These are phyloP conservation scores for Neopestalotiopsis sp. DNA, from an alignment of 2,329 filamentous ascomycete species.

Conservation along the genomic window DNA sequence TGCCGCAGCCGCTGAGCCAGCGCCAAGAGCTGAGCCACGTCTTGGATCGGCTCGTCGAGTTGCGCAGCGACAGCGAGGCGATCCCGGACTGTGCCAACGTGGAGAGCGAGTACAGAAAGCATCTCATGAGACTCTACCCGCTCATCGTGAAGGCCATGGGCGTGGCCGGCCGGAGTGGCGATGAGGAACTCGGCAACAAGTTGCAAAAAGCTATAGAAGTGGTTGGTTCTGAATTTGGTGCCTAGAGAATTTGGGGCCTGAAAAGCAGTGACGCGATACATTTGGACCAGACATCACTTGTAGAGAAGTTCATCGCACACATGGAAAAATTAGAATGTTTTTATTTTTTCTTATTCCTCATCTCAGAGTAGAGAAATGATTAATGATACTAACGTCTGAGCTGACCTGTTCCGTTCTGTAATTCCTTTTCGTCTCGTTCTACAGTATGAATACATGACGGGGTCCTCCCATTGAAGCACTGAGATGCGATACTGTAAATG, in stretches of 20 bases:
- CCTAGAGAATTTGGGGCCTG: slow-evolving; percentile 25
- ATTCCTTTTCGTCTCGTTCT: background rate
- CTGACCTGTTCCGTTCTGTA: background rate
- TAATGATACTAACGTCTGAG: slow-evolving; percentile 4
- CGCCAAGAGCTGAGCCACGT: slow-evolving; percentile 78
- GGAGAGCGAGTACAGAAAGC: slow-evolving; percentile 68
- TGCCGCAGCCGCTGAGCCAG: slow-evolving; percentile 86
- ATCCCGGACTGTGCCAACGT: slow-evolving; percentile 63
- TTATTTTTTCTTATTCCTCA: background rate
- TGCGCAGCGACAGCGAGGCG: slow-evolving; percentile 73
- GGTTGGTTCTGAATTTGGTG: slow-evolving; percentile 63
- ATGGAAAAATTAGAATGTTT: background rate
- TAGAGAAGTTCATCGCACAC: background rate
- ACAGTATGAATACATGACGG: background rate
- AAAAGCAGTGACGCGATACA: background rate
- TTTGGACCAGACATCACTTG: background rate
- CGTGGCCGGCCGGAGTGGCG: slow-evolving; percentile 61
- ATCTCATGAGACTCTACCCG: slow-evolving; percentile 82
- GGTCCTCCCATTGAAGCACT: background rate
- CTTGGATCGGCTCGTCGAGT: slow-evolving; percentile 66
- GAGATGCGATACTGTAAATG: slow-evolving; percentile 7
- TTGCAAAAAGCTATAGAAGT: slow-evolving; percentile 66
- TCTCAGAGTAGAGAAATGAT: background rate
- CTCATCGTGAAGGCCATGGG: slow-evolving; percentile 69
- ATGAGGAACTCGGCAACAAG: slow-evolving; percentile 63